phyloP scores from a whole-genome alignment of 306 rosid species.

The Clitoria ternatea region DNA sequence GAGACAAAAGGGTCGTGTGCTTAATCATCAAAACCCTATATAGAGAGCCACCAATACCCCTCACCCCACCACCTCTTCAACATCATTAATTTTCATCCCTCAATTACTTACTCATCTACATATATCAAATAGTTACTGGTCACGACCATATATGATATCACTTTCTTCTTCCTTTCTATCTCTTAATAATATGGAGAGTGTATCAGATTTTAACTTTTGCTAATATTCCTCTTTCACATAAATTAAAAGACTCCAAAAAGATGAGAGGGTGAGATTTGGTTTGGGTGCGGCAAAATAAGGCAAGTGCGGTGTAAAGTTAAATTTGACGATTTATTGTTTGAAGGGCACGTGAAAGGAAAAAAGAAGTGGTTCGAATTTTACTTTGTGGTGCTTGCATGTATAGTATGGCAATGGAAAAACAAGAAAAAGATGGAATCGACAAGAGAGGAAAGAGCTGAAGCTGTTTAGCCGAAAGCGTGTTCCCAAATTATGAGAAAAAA shows the following conservation, averaged over 20 bases:
- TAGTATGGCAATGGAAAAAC: background rate
- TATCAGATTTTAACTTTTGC: no score
- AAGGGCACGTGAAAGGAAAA: background rate
- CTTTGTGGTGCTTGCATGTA: background rate
- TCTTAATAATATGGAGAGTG: no score
- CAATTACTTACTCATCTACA: background rate
- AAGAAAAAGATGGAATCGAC: conserved; percentile 3
- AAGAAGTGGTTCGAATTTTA: conserved; percentile 9
- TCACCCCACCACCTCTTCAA: conserved; percentile 23
- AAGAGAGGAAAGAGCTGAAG: background rate
- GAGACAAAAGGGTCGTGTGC: conserved; percentile 61
- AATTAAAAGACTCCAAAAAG: background rate
- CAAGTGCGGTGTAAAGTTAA: background rate
- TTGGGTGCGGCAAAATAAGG: conserved; percentile 1
- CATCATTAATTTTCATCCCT: background rate
- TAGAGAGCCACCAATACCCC: background rate
- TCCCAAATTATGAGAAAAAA: background rate
- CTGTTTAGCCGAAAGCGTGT: conserved; percentile 38
- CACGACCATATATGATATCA: no score
- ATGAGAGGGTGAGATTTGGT: background rate
- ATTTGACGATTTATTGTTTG: background rate
- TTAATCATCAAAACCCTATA: conserved; percentile 50
- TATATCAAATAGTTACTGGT: background rate
- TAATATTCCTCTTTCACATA: background rate
- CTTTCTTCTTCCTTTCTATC: no score